These are phyloP conservation scores for Penicillium crustosum DNA, from an alignment of 2,329 filamentous ascomycete genomes.

Conservation along the genomic window DNA sequence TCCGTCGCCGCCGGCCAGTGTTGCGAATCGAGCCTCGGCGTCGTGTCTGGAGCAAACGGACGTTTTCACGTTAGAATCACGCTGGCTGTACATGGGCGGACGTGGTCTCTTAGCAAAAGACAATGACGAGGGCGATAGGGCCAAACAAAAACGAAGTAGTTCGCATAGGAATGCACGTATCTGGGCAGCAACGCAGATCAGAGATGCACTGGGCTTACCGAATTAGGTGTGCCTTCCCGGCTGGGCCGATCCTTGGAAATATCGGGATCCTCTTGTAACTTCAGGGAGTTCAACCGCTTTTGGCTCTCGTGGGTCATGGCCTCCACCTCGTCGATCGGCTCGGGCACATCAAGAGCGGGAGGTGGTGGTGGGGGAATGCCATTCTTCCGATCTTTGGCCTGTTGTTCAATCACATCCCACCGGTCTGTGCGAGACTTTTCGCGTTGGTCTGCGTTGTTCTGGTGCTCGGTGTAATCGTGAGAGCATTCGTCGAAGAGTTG, in stretches of 20 bases:
- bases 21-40: constrained; percentile 44
- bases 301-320: constrained; percentile 77
- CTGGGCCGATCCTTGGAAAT: constrained; percentile 54
- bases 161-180: constrained; percentile 26
- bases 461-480: constrained; percentile 94
- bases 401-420: constrained; percentile 82
- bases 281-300: constrained; percentile 83
- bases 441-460: constrained; percentile 84
- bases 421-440: constrained; percentile 79
- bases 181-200: constrained; percentile 29
- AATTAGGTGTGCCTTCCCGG: constrained; percentile 40
- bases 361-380: constrained; percentile 40
- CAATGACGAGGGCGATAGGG: constrained; percentile 25
- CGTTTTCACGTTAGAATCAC: constrained; percentile 49
- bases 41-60: constrained; percentile 49
- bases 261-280: constrained; percentile 73
- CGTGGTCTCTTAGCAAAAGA: constrained; percentile 44
- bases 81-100: constrained; percentile 41
- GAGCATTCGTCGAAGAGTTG: constrained; percentile 98
- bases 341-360: constrained; percentile 47
- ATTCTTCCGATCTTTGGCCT: constrained; percentile 69
- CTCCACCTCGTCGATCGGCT: constrained; percentile 68
- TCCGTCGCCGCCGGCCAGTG: constrained; percentile 40
- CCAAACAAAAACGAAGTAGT: constrained; percentile 19
- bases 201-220: constrained; percentile 44